Conservation (phyloP, 306 rosid species). For the Vigna mungo region DNA sequence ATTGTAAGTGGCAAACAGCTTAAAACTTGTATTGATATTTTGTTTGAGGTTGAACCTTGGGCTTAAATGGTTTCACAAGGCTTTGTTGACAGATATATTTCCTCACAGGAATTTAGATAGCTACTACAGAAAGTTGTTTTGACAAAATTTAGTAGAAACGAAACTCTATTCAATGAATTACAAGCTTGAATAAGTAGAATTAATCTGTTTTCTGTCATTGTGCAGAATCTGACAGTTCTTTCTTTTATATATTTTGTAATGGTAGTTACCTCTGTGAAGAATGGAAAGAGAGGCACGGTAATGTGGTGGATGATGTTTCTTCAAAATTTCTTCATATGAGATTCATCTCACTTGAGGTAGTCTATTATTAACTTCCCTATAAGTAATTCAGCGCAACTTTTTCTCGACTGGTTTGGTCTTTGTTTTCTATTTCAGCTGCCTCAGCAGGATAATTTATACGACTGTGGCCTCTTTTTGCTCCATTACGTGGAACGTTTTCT, state of each 20-base stretch:
- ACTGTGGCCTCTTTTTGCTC: slow-evolving; percentile 88
- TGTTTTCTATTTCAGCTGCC: slow-evolving; percentile 63
- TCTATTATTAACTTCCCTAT: slow-evolving; percentile 12
- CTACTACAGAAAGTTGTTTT: slow-evolving; percentile 26
- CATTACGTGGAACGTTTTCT: slow-evolving; percentile 79
- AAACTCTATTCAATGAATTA: slow-evolving; percentile 10
- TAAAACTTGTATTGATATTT: slow-evolving; percentile 16
- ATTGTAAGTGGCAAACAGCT: background rate
- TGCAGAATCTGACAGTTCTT: slow-evolving; percentile 33
- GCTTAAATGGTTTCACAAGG: slow-evolving; percentile 28
- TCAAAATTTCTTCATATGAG: slow-evolving; percentile 59
- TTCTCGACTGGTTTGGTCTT: slow-evolving; percentile 32
- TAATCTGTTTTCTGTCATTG: slow-evolving; percentile 26
- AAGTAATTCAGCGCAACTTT: slow-evolving; percentile 9
- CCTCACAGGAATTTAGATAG: slow-evolving; percentile 17
- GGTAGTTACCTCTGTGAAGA: slow-evolving; percentile 77
- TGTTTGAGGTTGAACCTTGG: slow-evolving; percentile 10
- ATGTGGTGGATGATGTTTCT: slow-evolving; percentile 53
- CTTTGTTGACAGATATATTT: slow-evolving; percentile 31
- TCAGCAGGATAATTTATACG: slow-evolving; percentile 79
- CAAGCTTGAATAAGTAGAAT: slow-evolving; percentile 24
- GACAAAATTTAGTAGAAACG: slow-evolving; percentile 15
- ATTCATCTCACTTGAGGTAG: slow-evolving; percentile 69
- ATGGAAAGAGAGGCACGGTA: slow-evolving; percentile 71
- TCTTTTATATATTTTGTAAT: slow-evolving; percentile 30